These are phyloP conservation scores for Lantana camara DNA, from an alignment of 257 asterid genomes.

Conservation along the genomic window DNA sequence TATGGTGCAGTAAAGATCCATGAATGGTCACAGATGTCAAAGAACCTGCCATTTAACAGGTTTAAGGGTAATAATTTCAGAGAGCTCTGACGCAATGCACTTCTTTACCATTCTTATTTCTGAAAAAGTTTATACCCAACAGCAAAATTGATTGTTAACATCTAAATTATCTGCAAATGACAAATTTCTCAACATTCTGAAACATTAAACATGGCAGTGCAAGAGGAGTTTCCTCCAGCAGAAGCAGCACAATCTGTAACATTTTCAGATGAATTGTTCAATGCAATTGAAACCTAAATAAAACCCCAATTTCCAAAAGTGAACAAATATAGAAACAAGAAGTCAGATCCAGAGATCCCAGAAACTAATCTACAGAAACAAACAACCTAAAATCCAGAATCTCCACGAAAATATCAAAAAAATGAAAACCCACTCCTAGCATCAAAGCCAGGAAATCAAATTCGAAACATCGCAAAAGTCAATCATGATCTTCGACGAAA, in stretches of 20 bases:
- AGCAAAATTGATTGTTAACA: background rate
- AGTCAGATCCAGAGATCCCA: slow-evolving; percentile 16
- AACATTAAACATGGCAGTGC: slow-evolving; percentile 1
- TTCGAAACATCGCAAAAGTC: slow-evolving; percentile 7
- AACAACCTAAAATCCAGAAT: slow-evolving; percentile 27
- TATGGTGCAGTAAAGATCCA: slow-evolving; percentile 8
- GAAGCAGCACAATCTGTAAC: background rate
- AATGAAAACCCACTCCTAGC: background rate
- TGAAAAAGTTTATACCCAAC: background rate
- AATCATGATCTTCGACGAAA: slow-evolving; percentile 25
- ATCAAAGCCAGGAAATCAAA: slow-evolving; percentile 22
- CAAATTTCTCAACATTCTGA: slow-evolving; percentile 2
- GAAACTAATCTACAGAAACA: slow-evolving; percentile 7
- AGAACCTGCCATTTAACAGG: slow-evolving; percentile 8
- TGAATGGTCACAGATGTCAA: background rate
- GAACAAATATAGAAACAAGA: slow-evolving; percentile 9
- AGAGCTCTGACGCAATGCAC: background rate
- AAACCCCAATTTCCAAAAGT: slow-evolving; percentile 14
- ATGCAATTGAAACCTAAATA: slow-evolving; percentile 8
- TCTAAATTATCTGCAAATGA: slow-evolving; percentile 10
- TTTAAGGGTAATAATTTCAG: background rate
- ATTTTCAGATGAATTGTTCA: background rate
- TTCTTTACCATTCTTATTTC: background rate
- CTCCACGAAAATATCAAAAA: slow-evolving; percentile 1
- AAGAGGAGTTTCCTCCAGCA: slow-evolving; percentile 6